phyloP scores from a whole-genome alignment of 345 rosid species.

The Lepidium africanum region DNA sequence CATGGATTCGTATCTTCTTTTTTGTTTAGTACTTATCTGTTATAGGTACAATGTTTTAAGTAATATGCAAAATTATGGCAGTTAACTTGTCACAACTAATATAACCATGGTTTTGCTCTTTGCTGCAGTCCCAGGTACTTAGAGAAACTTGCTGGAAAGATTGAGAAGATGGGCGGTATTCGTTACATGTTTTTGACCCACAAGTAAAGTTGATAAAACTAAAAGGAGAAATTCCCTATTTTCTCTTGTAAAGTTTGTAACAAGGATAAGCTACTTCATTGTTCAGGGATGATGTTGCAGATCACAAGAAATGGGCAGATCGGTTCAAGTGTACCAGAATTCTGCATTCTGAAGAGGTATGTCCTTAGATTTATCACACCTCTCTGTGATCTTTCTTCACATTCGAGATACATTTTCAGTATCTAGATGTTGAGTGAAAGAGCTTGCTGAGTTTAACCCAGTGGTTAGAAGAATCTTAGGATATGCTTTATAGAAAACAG shows the following conservation, averaged over 20 bases:
- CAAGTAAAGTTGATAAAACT: slow-evolving; percentile 27
- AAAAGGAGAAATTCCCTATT: not conserved
- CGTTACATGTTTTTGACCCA: slow-evolving; percentile 58
- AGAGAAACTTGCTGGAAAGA: slow-evolving; percentile 42
- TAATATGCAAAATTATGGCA: not conserved
- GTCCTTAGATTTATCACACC: not conserved
- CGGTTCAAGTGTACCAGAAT: slow-evolving; percentile 42
- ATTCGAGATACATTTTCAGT: not conserved
- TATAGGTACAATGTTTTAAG: not conserved
- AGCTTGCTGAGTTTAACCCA: not conserved
- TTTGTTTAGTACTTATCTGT: not conserved
- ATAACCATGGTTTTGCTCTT: not conserved
- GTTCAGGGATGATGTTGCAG: slow-evolving; percentile 63
- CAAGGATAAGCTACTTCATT: slow-evolving; percentile 19
- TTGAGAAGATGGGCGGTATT: slow-evolving; percentile 50
- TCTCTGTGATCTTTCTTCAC: not conserved
- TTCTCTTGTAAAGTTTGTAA: not conserved
- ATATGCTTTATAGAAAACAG: not conserved
- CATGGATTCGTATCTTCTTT: not conserved
- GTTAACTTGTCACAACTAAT: not conserved
- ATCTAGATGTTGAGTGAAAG: not conserved
- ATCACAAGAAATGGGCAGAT: slow-evolving; percentile 57
- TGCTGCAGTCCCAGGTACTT: slow-evolving; percentile 48
- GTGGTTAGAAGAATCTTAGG: not conserved
- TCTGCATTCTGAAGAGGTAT: slow-evolving; percentile 54